These are phyloP conservation scores for Clitocybe nebularis DNA, from an alignment of 1,284 basidiomycete genomes.

Conservation along the genomic window DNA sequence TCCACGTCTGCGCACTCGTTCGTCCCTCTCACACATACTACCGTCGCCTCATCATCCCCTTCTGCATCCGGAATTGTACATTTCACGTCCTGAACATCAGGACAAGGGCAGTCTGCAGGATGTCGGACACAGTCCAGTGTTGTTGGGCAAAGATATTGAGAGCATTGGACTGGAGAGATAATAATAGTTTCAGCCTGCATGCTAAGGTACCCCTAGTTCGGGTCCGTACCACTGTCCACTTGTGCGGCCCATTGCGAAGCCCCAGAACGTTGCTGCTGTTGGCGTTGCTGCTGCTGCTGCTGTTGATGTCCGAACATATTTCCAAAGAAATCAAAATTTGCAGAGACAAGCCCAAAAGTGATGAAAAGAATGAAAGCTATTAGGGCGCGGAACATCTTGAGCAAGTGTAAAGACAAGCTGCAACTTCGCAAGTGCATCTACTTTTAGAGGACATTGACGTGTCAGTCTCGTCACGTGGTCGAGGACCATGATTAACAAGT, in stretches of 20 bases:
- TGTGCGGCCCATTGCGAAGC: slow-evolving; percentile 60
- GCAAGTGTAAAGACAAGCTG: too few species aligned
- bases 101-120: slow-evolving; percentile 59
- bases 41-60: slow-evolving; percentile 40
- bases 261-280: slow-evolving; percentile 43
- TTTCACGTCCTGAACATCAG: slow-evolving; percentile 54
- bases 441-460: too few species aligned
- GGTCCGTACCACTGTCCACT: slow-evolving; percentile 41
- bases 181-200: too few species aligned
- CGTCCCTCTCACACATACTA: slow-evolving; percentile 55
- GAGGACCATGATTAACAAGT: too few species aligned
- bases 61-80: slow-evolving; percentile 54
- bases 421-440: too few species aligned
- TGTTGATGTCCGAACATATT: slow-evolving; percentile 57
- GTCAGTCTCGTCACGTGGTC: too few species aligned
- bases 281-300: slow-evolving; percentile 45
- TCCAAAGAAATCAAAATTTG: slow-evolving; percentile 64
- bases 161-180: slow-evolving; percentile 45
- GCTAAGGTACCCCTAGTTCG: too few species aligned
- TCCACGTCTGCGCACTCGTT: slow-evolving; percentile 50
- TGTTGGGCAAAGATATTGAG: slow-evolving; percentile 56
- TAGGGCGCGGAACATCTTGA: slow-evolving; percentile 18
- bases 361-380: slow-evolving; percentile 22
- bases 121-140: slow-evolving; percentile 54
- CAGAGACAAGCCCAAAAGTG: slow-evolving; percentile 30